Conservation (phyloP, 108 stramenopile genomes). For the Discostella stelligeroides region DNA sequence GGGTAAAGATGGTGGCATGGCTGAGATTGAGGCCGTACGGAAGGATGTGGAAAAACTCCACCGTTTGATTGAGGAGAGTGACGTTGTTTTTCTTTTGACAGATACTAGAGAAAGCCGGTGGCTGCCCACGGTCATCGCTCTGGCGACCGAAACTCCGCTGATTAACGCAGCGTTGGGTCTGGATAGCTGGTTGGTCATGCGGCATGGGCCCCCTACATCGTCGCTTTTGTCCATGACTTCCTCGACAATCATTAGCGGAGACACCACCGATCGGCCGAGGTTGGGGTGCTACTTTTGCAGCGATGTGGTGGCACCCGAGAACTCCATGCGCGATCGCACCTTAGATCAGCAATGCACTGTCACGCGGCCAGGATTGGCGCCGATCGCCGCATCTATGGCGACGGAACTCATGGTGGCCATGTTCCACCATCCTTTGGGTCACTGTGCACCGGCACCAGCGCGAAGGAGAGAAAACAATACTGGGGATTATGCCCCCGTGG, state of each 20-base stretch:
- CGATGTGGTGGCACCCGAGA: constrained; percentile 96
- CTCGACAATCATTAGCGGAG: neutral
- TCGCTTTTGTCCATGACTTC: constrained; percentile 33
- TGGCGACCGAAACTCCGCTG: constrained; percentile 82
- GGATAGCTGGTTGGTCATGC: constrained; percentile 97
- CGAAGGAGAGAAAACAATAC: constrained; percentile 8
- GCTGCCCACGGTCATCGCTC: constrained; percentile 97
- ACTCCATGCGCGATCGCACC: constrained; percentile 94
- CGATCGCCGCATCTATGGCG: constrained; percentile 93
- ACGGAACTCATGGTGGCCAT: constrained; percentile 94
- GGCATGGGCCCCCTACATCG: constrained; percentile 78
- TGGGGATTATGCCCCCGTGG: constrained; percentile 50
- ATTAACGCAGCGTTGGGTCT: constrained; percentile 97
- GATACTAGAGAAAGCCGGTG: constrained; percentile 98
- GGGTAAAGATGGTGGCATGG: constrained; percentile 44
- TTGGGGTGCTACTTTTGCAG: constrained; percentile 99
- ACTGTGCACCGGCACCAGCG: constrained; percentile 62
- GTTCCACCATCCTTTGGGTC: constrained; percentile 85
- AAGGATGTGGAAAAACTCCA: constrained; percentile 74
- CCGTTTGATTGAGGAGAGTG: constrained; percentile 71
- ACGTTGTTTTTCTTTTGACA: constrained; percentile 95
- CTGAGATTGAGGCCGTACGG: constrained; percentile 59
- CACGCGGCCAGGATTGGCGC: constrained; percentile 97
- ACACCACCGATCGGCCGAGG: constrained; percentile 26
- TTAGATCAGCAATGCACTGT: constrained; percentile 99